These are phyloP conservation scores for Graphilbum fragrans DNA, from an alignment of 2,329 filamentous ascomycete genomes.

Conservation along the genomic window DNA sequence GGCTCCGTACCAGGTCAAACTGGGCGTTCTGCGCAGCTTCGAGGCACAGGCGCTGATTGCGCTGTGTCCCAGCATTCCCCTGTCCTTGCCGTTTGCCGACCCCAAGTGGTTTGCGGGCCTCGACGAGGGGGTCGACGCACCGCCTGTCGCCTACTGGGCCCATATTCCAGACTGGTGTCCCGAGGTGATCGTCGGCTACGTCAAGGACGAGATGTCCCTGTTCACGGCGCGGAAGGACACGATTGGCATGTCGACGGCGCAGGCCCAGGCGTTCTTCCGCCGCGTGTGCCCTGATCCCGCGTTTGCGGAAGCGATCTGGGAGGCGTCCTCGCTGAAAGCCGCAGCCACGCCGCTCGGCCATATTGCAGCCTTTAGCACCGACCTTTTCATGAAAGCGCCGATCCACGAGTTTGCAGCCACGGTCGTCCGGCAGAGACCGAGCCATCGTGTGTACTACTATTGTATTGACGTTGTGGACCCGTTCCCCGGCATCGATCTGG, in stretches of 20 bases:
- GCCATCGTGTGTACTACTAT: constrained; percentile 3
- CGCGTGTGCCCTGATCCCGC: not conserved
- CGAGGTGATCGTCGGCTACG: not conserved
- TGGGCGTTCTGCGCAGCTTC: constrained; percentile 1
- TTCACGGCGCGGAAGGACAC: not conserved
- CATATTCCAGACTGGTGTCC: constrained; percentile 3
- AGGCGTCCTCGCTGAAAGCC: not conserved
- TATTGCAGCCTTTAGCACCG: not conserved
- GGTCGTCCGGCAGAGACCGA: not conserved
- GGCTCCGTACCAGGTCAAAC: not conserved
- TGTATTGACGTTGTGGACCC: constrained; percentile 2
- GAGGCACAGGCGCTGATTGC: not conserved
- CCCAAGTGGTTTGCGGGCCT: not conserved
- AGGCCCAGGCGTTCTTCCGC: not conserved
- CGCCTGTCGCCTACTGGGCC: not conserved
- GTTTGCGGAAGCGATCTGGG: not conserved
- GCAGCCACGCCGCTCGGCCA: constrained; percentile 1
- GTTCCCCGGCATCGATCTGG: constrained; percentile 1
- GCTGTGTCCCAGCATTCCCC: not conserved
- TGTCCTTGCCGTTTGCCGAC: not conserved
- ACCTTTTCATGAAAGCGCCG: not conserved
- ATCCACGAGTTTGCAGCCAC: not conserved
- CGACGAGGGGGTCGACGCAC: not conserved
- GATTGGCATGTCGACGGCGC: not conserved
- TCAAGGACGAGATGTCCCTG: constrained; percentile 3